Base-by-base conservation (phyloP, 1,284 basidiomycete genomes). In the Ceratobasidium sp. region DNA sequence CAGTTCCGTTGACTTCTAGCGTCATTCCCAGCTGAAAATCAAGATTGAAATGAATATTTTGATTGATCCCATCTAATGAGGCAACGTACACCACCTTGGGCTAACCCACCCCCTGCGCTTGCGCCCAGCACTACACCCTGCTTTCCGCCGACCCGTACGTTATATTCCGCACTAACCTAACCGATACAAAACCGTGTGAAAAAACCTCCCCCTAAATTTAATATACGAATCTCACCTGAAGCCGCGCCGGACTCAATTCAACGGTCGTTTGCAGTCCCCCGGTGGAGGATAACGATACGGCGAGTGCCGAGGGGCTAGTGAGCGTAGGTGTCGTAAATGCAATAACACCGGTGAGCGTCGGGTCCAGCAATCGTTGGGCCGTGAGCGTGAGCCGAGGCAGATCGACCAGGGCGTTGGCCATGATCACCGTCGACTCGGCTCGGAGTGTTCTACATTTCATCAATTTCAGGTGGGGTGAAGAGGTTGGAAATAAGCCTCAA, bases 301-400 rank as follows among this genome's bases (percentile, higher is more conserved):
- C 60, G n/a, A 74, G 71, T 4, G 71, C 71, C 71, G 71, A 74
- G 17, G 71, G 71, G 2, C 13, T 10, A 11, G 58, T 54, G 42
- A 53, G 37, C 20, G 71, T 74, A 1, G 71, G 71, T 11, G 49
- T 74, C 23, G 71, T 74, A 53, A 74, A 74, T 28, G 58, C 49
- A 63, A 74, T 74, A 49, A 74, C 71, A 51, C 71, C 71, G 60
- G 71, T 74, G 2, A 74, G 60, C 8, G 71, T 74, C 47, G 71
- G 60, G 42, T 74, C 71, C 15, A 74, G 71, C 23, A 74, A 33
- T 8, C 71, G 26, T 20, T 74, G 71, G 28, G 39, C 71, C 10
- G 60, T 74, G 35, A 74, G 35, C 42, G 71, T 74, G 63, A 74
- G 60, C 45, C 71, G 71, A 45, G 71, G 71, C 39, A 74, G 45